phyloP scores from a whole-genome alignment of 2,329 filamentous ascomycete genomes.

The Paraphoma chrysanthemicola region DNA sequence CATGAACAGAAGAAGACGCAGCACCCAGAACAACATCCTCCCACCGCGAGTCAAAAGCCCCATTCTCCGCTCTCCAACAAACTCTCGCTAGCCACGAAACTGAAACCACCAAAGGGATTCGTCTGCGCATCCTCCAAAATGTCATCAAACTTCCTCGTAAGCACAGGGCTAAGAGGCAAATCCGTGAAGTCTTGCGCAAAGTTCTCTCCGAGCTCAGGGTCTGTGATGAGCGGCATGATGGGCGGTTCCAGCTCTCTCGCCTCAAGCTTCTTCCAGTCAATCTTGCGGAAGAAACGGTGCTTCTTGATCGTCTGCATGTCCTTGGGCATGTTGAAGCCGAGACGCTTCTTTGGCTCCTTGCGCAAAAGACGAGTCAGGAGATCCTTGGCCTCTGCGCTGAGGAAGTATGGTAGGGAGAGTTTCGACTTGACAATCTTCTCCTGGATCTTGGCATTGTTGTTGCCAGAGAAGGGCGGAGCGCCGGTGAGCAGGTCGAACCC shows the following conservation, averaged over 20 bases:
- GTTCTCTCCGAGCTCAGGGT: slow-evolving; percentile 95
- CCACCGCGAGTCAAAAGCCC: slow-evolving; percentile 30
- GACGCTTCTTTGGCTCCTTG: slow-evolving; percentile 89
- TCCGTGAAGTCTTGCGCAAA: slow-evolving; percentile 93
- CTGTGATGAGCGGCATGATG: slow-evolving; percentile 91
- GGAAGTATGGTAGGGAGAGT: slow-evolving; percentile 84
- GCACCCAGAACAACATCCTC: background rate
- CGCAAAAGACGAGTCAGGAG: slow-evolving; percentile 86
- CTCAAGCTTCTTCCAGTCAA: slow-evolving; percentile 90
- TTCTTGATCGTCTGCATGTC: slow-evolving; percentile 86
- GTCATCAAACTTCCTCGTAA: slow-evolving; percentile 39
- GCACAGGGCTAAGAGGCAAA: slow-evolving; percentile 77
- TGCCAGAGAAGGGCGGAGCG: slow-evolving; percentile 85
- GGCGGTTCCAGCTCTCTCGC: slow-evolving; percentile 84
- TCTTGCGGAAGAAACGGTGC: slow-evolving; percentile 95
- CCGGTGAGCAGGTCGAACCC: slow-evolving; percentile 94
- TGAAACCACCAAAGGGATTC: slow-evolving; percentile 62
- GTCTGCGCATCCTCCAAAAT: slow-evolving; percentile 40
- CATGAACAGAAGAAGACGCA: slow-evolving; percentile 1
- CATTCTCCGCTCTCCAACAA: slow-evolving; percentile 51
- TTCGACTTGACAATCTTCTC: slow-evolving; percentile 97
- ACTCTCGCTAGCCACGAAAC: slow-evolving; percentile 60
- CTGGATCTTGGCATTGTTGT: slow-evolving; percentile 93
- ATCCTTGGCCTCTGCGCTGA: slow-evolving; percentile 91
- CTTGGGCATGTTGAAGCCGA: slow-evolving; percentile 87